Percentiles rank a stretch among this genome's conserved stretches.
These are phyloP conservation scores for Acer negundo DNA, from an alignment of 345 rosid genomes.

Conservation along the genomic window DNA sequence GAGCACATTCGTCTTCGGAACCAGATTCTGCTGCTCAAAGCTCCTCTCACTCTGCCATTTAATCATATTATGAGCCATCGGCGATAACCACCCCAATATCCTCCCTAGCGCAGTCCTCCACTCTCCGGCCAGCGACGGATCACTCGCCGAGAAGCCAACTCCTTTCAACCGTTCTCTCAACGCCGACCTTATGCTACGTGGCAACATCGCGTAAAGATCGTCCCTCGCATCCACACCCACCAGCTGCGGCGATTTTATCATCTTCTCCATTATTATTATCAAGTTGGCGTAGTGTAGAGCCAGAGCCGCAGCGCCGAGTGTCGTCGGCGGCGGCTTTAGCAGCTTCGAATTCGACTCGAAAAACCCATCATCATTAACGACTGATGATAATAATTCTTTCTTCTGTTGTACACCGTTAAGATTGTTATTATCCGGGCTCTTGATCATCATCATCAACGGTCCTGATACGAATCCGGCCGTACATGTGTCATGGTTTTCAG, in stretches of 20 bases:
- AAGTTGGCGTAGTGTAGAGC: slow-evolving; percentile 85
- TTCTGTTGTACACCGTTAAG: slow-evolving; percentile 17
- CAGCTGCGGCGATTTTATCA: slow-evolving; percentile 89
- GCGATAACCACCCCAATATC: slow-evolving; percentile 84
- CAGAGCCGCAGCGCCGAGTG: slow-evolving; percentile 78
- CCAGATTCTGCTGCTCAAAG: slow-evolving; percentile 73
- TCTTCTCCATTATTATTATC: slow-evolving; percentile 86
- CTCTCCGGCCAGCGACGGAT: slow-evolving; percentile 73
- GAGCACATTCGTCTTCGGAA: slow-evolving; percentile 54
- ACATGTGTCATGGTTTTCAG: slow-evolving; percentile 36
- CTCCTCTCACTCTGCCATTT: slow-evolving; percentile 98
- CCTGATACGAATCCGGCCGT: slow-evolving; percentile 39
- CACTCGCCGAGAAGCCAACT: slow-evolving; percentile 71
- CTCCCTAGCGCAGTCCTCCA: slow-evolving; percentile 82
- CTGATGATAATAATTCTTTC: not conserved
- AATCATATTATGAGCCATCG: slow-evolving; percentile 93
- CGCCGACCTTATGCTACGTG: slow-evolving; percentile 62
- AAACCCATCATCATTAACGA: slow-evolving; percentile 29
- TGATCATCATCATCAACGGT: slow-evolving; percentile 43
- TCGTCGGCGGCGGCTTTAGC: slow-evolving; percentile 63
- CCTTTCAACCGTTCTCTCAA: slow-evolving; percentile 73
- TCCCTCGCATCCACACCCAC: slow-evolving; percentile 93
- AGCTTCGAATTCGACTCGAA: slow-evolving; percentile 65
- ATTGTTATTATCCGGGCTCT: slow-evolving; percentile 5
- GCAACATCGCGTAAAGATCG: slow-evolving; percentile 85